Percentiles rank a stretch among this genome's conserved stretches.
Evolutionary conservation across 208 protist genomes (phyloP).

Genomic region (Phytomonas serpens): DNA sequence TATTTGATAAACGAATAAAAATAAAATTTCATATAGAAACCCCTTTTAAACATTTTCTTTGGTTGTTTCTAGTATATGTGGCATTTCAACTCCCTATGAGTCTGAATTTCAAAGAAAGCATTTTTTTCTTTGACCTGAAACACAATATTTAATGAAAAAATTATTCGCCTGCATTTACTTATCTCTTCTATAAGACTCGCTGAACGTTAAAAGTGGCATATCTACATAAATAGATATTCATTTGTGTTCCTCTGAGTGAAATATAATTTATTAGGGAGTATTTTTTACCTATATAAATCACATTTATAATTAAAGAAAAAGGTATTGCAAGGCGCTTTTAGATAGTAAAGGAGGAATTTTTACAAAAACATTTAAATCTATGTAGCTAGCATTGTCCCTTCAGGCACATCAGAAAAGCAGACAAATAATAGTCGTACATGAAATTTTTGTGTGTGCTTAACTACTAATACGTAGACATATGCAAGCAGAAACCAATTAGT

Average conservation of each 20-base stretch:
- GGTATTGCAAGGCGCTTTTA: background rate
- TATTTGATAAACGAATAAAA: background rate
- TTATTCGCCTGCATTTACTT: background rate
- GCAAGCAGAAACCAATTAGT: background rate
- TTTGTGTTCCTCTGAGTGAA: background rate
- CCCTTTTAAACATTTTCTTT: background rate
- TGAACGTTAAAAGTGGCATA: background rate
- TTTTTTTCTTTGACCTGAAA: background rate
- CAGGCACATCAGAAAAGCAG: background rate
- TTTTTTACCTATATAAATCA: background rate
- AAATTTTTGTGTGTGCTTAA: background rate
- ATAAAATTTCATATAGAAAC: background rate
- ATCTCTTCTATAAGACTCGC: background rate
- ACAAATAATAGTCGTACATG: background rate
- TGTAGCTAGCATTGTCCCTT: background rate
- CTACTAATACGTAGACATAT: conserved; percentile 1
- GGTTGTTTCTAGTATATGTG: background rate
- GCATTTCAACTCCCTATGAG: background rate
- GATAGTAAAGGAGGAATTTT: background rate
- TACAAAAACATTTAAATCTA: conserved; percentile 9
- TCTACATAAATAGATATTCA: background rate
- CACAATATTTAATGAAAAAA: conserved; percentile 11
- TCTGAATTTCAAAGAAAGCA: background rate
- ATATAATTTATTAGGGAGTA: background rate
- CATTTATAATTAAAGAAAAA: conserved; percentile 9